Conservation (phyloP, 163 green algal genomes). For the Chlorella variabilis region DNA sequence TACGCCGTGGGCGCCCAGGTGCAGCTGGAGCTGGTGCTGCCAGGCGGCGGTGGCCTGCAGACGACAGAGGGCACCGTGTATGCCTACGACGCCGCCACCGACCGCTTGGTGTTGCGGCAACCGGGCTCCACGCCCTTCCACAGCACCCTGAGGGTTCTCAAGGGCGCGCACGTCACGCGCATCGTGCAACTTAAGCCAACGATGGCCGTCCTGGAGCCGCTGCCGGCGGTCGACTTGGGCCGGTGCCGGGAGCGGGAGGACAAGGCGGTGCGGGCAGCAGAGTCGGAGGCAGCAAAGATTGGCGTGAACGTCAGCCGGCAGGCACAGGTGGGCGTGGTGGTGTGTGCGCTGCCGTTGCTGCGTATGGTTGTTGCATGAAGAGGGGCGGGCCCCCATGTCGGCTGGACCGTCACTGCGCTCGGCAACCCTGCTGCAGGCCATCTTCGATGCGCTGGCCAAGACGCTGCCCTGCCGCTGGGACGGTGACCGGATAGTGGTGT, state of each 20-base stretch:
- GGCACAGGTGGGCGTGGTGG: constrained; percentile 56
- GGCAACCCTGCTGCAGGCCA: constrained; percentile 32
- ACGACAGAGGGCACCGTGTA: constrained; percentile 70
- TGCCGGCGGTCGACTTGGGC: constrained; percentile 72
- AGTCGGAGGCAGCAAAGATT: constrained; percentile 62
- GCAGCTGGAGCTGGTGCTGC: constrained; percentile 30
- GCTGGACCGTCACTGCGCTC: too few relatives aligned
- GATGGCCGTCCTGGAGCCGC: constrained; percentile 1
- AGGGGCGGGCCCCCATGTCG: too few relatives aligned
- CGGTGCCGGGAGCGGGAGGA: constrained; percentile 69
- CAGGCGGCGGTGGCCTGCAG: constrained; percentile 38
- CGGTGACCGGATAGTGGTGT: constrained; percentile 74
- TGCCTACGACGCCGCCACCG: constrained; percentile 65
- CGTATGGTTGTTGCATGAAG: too few relatives aligned
- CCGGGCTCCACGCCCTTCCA: constrained; percentile 59
- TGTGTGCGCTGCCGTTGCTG: not conserved
- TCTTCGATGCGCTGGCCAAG: constrained; percentile 88
- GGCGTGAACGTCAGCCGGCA: constrained; percentile 78
- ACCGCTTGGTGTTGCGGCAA: constrained; percentile 71
- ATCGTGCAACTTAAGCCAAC: constrained; percentile 31
- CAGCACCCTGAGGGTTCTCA: constrained; percentile 74
- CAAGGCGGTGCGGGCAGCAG: constrained; percentile 58
- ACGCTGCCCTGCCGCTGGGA: constrained; percentile 78
- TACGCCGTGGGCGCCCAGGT: constrained; percentile 24
- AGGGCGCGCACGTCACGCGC: constrained; percentile 49